Base-by-base conservation (phyloP, 768 basidiomycete species). In the Phaffia australis region DNA sequence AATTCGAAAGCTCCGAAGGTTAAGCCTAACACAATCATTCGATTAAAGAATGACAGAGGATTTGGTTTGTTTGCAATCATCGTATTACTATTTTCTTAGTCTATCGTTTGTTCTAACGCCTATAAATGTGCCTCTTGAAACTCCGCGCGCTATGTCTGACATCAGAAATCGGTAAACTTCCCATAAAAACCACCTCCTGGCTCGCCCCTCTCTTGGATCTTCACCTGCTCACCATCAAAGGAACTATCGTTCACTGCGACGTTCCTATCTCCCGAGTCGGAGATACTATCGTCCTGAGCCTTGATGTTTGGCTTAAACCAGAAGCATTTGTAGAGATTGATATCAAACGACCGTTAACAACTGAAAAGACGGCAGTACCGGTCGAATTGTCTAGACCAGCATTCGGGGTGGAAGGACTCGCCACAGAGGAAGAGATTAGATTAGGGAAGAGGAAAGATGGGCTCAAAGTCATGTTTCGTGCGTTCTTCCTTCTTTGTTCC, bases 371-470 rank as follows among this genome's bases (percentile, higher is more conserved):
- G 16, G 55, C 49, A 15, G 23, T 55, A 19, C 42, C 50, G 46
- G 42, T n/a, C 4, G 35, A 27, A 7, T 60, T 47, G 21, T 56
- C 54, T 29, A 48, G 63, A 49, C 3, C 47, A 9, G n/a, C 46
- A 48, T 27, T 79, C 83, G 60, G 91, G 94, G 74, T 42, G 35
- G 35, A 42, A 42, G 35, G 35, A 42, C 35, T 42, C 35, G 35
- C 35, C 11, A 92, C 89, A 0, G 79, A 79, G 5, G 83, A 85
- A 67, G 91, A 95, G 76, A 84, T 84, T 70, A 77, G 78, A n/a
- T 80, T 95, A 59, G 81, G 89, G 51, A 86, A 87, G 75, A 81
- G 92, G 48, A 95, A 94, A 74, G 77, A 79, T 49, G 83, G 90
- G 0, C 79, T 94, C 47, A 76, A 86, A 2, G 78, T 81, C 61